Base-by-base conservation (phyloP, 208 protist genomes). In the Leishmania amazonensis region DNA sequence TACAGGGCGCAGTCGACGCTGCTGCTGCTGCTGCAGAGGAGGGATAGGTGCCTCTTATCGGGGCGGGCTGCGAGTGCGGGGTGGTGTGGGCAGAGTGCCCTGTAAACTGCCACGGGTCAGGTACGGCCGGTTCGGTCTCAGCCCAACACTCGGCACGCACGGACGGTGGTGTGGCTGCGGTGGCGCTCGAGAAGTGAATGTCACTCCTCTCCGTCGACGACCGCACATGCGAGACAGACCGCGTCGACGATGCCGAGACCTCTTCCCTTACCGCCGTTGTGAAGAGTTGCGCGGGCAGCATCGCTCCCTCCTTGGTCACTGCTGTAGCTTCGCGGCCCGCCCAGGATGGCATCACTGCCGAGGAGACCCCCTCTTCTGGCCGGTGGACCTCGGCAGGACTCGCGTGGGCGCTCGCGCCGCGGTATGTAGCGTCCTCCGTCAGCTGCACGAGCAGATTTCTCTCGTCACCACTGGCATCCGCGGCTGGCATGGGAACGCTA, bases 31-130 rank as follows among this genome's bases (percentile, higher is more conserved):
- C 0, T 49, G 40, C 21, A 72, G 40, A 49, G 38, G 40, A 15
- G 38, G 15, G 65, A n/a, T 42, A 35, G 17, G 65, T 2, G 19
- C 19, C 38, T n/a, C 65, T 28, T 72, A 28, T 72, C 17, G 40
- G 65, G 65, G 3, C 19, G 40, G 65, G 5, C 40, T 49, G 31
- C 65, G 40, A 1, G 73, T 74, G 79, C 4, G 57, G 60, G 38
- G 78, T 71, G 31, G 73, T 64, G 73, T 78, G 72, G 35, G 35
- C n/a, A 0, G 72, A 78, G 21, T 76, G 15, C 57, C 47, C 68
- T 40, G 60, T 28, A 9, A 47, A 2, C 0, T n/a, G 19, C 38
- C 54, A 58, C 13, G 40, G 13, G 15, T 60, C 38, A 28, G 35
- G 54, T 2, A 8, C 42, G 3, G 35, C 53, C 3, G 72, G 40